Evolutionary conservation across 345 rosid species (phyloP).

Genomic region (Pugionium cornutum): DNA sequence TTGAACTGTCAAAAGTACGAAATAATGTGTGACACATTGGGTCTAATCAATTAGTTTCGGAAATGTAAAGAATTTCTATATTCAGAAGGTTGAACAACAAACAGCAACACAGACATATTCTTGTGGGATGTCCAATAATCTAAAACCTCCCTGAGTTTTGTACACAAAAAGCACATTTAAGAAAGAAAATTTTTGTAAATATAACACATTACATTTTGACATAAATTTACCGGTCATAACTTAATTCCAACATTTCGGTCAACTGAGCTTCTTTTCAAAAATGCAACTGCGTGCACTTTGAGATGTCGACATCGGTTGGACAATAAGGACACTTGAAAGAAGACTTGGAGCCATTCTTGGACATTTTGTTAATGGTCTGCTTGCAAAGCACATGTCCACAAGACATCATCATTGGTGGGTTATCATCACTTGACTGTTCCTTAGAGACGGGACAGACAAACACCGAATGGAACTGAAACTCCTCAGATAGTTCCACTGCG

Average conservation of each 20-base stretch:
- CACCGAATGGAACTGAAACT: slow-evolving; percentile 73
- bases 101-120: slow-evolving; percentile 30
- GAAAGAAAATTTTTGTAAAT: too few species aligned
- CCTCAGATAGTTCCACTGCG: slow-evolving; percentile 57
- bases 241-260: slow-evolving; percentile 11
- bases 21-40: not conserved
- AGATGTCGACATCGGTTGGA: slow-evolving; percentile 59
- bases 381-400: slow-evolving; percentile 84
- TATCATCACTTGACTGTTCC: slow-evolving; percentile 72
- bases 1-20: not conserved
- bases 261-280: slow-evolving; percentile 28
- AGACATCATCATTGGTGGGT: slow-evolving; percentile 77
- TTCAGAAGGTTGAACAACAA: slow-evolving; percentile 23
- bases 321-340: slow-evolving; percentile 76
- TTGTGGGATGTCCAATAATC: slow-evolving; percentile 17
- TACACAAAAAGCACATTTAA: not conserved
- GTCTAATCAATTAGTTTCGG: not conserved
- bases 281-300: slow-evolving; percentile 56
- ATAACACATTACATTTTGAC: slow-evolving; percentile 21
- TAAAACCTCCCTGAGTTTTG: slow-evolving; percentile 21
- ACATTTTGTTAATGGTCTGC: slow-evolving; percentile 74
- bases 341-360: slow-evolving; percentile 59
- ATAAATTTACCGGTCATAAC: slow-evolving; percentile 13
- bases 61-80: slow-evolving; percentile 35
- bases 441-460: slow-evolving; percentile 78